phyloP scores from a whole-genome alignment of 192 early-diverging fungal genomes.

The Mortierella antarctica region DNA sequence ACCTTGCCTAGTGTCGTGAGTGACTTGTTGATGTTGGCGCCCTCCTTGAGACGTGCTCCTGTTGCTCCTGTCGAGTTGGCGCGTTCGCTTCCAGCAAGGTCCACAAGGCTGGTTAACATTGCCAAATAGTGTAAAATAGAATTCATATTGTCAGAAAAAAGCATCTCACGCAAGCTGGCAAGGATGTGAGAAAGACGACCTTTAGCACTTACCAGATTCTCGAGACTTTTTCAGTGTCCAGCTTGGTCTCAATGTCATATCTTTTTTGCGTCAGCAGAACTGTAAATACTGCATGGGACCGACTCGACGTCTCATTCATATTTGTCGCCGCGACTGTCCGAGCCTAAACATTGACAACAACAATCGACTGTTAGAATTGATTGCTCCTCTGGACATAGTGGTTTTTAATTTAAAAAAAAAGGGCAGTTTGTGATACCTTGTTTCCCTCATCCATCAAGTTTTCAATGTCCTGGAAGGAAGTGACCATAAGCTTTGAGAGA shows the following conservation, averaged over 20 bases:
- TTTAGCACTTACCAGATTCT: conserved; percentile 64
- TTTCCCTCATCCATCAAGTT: conserved; percentile 85
- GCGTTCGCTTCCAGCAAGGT: conserved; percentile 94
- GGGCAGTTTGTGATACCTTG: conserved; percentile 60
- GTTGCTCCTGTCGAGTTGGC: conserved; percentile 88
- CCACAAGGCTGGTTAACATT: conserved; percentile 74
- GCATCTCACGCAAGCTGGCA: neutral
- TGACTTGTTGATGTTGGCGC: conserved; percentile 95
- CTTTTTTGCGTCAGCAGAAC: conserved; percentile 77
- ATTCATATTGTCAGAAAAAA: neutral
- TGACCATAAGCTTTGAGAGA: conserved; percentile 85
- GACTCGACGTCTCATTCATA: conserved; percentile 94
- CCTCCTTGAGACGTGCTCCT: conserved; percentile 88
- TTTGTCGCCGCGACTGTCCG: conserved; percentile 93
- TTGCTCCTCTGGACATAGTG: neutral
- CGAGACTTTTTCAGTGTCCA: conserved; percentile 79
- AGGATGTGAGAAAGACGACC: neutral
- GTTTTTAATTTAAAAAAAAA: neutral
- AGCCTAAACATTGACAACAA: conserved; percentile 54
- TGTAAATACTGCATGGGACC: conserved; percentile 90
- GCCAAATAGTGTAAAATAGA: neutral
- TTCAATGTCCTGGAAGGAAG: conserved; percentile 73
- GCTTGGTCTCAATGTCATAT: conserved; percentile 59
- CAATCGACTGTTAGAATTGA: neutral
- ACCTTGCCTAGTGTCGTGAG: conserved; percentile 94